Evolutionary conservation across 306 rosid species (phyloP).

Genomic region (Benincasa hispida): DNA sequence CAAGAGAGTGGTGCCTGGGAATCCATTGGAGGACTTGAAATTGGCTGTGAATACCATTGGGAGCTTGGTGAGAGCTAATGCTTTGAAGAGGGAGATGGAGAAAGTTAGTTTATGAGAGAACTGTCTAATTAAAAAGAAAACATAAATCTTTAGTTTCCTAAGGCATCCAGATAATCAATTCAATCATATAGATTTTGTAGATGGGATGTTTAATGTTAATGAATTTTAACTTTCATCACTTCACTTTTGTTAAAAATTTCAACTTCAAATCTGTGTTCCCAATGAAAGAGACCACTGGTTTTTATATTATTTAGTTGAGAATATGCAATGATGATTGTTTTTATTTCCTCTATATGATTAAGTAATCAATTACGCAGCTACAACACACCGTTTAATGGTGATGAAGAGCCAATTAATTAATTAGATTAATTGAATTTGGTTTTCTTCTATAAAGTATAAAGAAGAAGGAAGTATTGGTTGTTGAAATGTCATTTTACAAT

Average conservation of each 20-base stretch:
- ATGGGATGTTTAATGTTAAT: background rate
- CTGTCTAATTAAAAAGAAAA: background rate
- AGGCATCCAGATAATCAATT: background rate
- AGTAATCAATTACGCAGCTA: background rate
- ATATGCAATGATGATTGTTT: background rate
- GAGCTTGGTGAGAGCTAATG: slow-evolving; percentile 89
- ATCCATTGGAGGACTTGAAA: slow-evolving; percentile 78
- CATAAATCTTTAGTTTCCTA: background rate
- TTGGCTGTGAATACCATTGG: slow-evolving; percentile 93
- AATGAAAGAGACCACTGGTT: background rate
- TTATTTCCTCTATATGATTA: background rate
- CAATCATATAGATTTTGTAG: background rate
- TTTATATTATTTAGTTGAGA: background rate
- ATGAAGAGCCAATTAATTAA: background rate
- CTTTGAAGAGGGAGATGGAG: slow-evolving; percentile 78
- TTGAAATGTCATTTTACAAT: background rate
- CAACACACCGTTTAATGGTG: background rate
- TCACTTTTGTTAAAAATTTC: background rate
- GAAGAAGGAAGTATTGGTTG: background rate
- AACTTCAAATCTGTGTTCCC: background rate
- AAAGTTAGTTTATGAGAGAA: slow-evolving; percentile 48
- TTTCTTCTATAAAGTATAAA: background rate
- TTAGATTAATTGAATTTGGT: background rate
- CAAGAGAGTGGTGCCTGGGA: slow-evolving; percentile 87
- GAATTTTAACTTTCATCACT: background rate